A percentile compares a stretch with the other conserved stretches of the same genome.
Conservation (phyloP, 352 stramenopile species). For the Pythium aristosporum region DNA sequence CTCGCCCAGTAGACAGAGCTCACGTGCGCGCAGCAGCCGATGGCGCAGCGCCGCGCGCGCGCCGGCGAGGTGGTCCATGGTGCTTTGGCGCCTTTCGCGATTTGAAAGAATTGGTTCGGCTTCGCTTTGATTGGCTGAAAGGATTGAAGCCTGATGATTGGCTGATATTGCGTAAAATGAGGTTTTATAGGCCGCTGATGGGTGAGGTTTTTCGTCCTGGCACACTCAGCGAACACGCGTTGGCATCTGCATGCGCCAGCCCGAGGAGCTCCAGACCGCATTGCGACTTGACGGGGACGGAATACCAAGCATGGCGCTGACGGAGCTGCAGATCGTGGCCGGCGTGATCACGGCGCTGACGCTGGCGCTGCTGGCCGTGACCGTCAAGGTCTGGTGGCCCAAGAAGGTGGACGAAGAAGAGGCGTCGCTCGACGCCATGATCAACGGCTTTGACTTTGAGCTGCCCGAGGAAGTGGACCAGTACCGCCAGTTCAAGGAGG, state of each 20-base stretch:
- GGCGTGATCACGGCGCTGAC: conserved; percentile 58
- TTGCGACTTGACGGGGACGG: neutral
- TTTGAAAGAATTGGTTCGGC: conserved; percentile 7
- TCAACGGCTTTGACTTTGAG: conserved; percentile 89
- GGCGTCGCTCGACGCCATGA: conserved; percentile 83
- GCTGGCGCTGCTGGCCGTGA: conserved; percentile 56
- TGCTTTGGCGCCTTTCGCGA: conserved; percentile 8
- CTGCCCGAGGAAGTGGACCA: conserved; percentile 77
- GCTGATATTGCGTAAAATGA: neutral
- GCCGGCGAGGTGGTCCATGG: neutral
- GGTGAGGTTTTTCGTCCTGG: conserved; percentile 30
- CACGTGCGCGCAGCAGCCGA: conserved; percentile 48
- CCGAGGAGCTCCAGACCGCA: neutral
- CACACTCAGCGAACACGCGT: conserved; percentile 29
- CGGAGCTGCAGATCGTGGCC: conserved; percentile 75
- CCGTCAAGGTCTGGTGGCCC: conserved; percentile 66
- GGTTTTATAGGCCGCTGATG: conserved; percentile 6
- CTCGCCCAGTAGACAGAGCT: conserved; percentile 66
- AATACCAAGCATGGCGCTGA: conserved; percentile 37
- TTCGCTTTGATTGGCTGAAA: conserved; percentile 18
- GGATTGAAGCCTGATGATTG: conserved; percentile 9
- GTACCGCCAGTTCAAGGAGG: conserved; percentile 70
- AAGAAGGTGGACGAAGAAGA: conserved; percentile 72
- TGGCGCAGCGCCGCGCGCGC: conserved; percentile 19
- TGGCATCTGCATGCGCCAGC: conserved; percentile 14